Percentiles rank a stretch among this genome's conserved stretches.
These are phyloP conservation scores for Elaeis guineensis DNA, from an alignment of 176 grass and related monocot species.

Conservation along the genomic window DNA sequence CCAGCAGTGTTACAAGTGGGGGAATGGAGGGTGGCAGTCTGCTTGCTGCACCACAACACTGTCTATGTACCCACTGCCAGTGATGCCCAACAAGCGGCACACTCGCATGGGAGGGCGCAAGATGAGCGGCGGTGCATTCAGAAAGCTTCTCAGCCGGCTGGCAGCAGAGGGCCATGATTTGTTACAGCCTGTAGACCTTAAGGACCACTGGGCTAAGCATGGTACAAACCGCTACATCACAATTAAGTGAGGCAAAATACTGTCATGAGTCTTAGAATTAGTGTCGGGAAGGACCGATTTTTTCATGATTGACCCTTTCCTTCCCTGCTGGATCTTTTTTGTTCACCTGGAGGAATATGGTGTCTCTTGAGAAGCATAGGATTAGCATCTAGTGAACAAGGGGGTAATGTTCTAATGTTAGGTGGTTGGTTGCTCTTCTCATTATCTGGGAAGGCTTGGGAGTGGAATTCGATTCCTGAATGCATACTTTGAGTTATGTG, in stretches of 20 bases:
- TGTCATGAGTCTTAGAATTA: too few species aligned
- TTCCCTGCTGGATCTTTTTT: too few species aligned
- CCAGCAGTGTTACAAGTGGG: conserved; percentile 36
- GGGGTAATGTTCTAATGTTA: too few species aligned
- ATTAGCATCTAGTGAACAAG: too few species aligned
- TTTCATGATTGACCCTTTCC: too few species aligned
- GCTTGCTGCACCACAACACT: conserved; percentile 25
- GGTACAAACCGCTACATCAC: conserved; percentile 35
- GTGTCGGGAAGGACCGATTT: too few species aligned
- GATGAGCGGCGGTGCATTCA: conserved; percentile 36
- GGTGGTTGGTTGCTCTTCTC: too few species aligned
- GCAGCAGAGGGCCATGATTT: conserved; percentile 31
- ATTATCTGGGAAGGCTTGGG: too few species aligned
- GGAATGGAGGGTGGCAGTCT: conserved; percentile 29
- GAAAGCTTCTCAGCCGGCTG: conserved; percentile 21
- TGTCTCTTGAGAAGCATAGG: too few species aligned
- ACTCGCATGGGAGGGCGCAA: conserved; percentile 24
- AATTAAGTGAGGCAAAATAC: conserved; percentile 6
- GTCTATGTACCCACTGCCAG: conserved; percentile 22
- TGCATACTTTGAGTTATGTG: too few species aligned
- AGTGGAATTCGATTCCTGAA: too few species aligned
- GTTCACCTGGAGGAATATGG: too few species aligned
- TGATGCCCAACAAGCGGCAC: conserved; percentile 24
- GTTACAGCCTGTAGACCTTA: conserved; percentile 24
- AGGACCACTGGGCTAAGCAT: conserved; percentile 35